These are phyloP conservation scores for Lipomyces yamadae DNA, from an alignment of 805 yeast genomes.

Conservation along the genomic window DNA sequence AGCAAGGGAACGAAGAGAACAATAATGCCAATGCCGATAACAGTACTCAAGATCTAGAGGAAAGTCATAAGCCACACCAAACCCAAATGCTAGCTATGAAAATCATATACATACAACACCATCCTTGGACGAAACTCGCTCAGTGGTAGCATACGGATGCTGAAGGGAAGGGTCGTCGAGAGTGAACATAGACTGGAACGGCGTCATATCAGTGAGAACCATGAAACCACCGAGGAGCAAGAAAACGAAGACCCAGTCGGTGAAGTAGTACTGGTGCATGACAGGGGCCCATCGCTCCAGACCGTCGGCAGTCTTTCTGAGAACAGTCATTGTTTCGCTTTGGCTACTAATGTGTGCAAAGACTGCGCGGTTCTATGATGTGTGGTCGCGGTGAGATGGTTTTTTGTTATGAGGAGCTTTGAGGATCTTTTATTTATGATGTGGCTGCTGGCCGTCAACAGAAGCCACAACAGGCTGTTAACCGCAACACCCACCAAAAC, in stretches of 20 bases:
- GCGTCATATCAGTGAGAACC: slow-evolving; percentile 33
- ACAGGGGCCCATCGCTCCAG: slow-evolving; percentile 14
- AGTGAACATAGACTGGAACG: slow-evolving; percentile 52
- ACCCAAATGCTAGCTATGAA: background rate
- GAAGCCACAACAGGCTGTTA: too few relatives aligned
- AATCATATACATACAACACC: slow-evolving; percentile 24
- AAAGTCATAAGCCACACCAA: background rate
- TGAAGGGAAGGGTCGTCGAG: slow-evolving; percentile 77
- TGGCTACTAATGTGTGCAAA: background rate
- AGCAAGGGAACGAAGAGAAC: slow-evolving; percentile 36
- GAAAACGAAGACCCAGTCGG: slow-evolving; percentile 34
- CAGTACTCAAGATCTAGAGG: slow-evolving; percentile 27
- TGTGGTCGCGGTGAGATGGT: slow-evolving; percentile 3
- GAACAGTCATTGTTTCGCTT: slow-evolving; percentile 2
- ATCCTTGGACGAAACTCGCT: slow-evolving; percentile 61
- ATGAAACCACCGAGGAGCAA: slow-evolving; percentile 33
- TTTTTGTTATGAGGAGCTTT: too few relatives aligned
- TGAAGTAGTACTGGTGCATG: slow-evolving; percentile 29
- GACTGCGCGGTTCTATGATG: slow-evolving; percentile 2
- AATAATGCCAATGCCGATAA: slow-evolving; percentile 31
- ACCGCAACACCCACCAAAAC: too few relatives aligned
- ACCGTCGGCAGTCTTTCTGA: slow-evolving; percentile 1
- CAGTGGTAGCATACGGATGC: slow-evolving; percentile 79
- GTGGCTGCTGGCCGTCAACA: too few relatives aligned
- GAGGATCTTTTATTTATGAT: too few relatives aligned